phyloP scores from a whole-genome alignment of 2,329 filamentous ascomycete species.

The Elsinoe batatas region DNA sequence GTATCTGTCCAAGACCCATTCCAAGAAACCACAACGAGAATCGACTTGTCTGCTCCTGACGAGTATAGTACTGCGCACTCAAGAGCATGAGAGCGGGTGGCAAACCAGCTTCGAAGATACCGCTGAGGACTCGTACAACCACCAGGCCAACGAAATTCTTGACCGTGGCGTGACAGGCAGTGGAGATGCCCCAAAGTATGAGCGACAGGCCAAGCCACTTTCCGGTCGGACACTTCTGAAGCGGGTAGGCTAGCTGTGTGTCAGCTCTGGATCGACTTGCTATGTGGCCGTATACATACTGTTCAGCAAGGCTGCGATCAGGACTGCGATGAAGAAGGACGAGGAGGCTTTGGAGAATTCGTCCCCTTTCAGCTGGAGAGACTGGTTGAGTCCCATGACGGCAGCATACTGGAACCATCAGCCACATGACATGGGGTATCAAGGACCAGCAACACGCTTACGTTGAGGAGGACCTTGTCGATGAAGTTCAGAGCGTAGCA shows the following conservation, averaged over 20 bases:
- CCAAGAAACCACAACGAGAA: slow-evolving; percentile 50
- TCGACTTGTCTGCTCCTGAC: slow-evolving; percentile 40
- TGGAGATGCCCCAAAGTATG: slow-evolving; percentile 49
- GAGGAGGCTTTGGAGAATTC: slow-evolving; percentile 55
- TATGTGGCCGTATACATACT: slow-evolving; percentile 29
- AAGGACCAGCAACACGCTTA: slow-evolving; percentile 26
- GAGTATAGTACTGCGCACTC: slow-evolving; percentile 58
- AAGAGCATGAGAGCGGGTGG: slow-evolving; percentile 57
- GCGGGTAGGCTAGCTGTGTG: slow-evolving; percentile 14
- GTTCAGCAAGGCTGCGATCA: slow-evolving; percentile 51
- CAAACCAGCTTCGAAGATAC: slow-evolving; percentile 59
- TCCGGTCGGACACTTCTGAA: slow-evolving; percentile 50
- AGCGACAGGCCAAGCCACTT: slow-evolving; percentile 54
- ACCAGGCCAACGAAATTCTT: slow-evolving; percentile 50
- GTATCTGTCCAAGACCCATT: slow-evolving; percentile 61
- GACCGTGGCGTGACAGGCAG: slow-evolving; percentile 51
- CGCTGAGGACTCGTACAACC: slow-evolving; percentile 51
- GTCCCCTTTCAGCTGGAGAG: slow-evolving; percentile 47
- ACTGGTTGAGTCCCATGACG: slow-evolving; percentile 52
- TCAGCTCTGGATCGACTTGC: neutral
- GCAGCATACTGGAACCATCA: slow-evolving; percentile 45
- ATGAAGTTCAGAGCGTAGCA: slow-evolving; percentile 54
- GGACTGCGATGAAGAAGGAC: slow-evolving; percentile 52
- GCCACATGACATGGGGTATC: neutral
- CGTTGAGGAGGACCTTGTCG: slow-evolving; percentile 55